Evolutionary conservation across 495 filamentous ascomycete genomes (phyloP).

Genomic region (Clavariopsis aquatica): DNA sequence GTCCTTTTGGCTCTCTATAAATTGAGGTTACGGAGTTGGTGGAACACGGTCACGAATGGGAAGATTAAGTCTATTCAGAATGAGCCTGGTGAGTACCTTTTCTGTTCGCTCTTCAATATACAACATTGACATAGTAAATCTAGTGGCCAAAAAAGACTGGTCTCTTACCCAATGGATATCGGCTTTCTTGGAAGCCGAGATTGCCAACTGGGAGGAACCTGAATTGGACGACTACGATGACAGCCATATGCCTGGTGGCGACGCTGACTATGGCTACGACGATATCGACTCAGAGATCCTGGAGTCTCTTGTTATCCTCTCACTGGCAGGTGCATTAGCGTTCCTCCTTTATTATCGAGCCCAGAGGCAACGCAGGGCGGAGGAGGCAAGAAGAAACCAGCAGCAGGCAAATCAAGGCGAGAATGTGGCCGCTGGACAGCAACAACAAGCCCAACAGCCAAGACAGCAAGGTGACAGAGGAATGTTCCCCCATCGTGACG

Average conservation of each 20-base stretch:
- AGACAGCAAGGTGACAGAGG: slow-evolving; percentile 54
- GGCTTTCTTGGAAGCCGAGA: slow-evolving; percentile 78
- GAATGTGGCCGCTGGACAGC: slow-evolving; percentile 27
- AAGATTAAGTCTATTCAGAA: slow-evolving; percentile 86
- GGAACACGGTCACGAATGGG: slow-evolving; percentile 90
- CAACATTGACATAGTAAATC: background rate
- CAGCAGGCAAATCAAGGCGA: slow-evolving; percentile 32
- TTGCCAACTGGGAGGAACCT: slow-evolving; percentile 56
- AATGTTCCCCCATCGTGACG: slow-evolving; percentile 69
- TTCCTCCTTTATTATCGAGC: slow-evolving; percentile 82
- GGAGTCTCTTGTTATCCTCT: slow-evolving; percentile 83
- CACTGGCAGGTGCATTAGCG: slow-evolving; percentile 69
- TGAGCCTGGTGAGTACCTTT: slow-evolving; percentile 67
- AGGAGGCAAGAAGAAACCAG: slow-evolving; percentile 50
- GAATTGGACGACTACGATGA: slow-evolving; percentile 55
- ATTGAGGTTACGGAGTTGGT: slow-evolving; percentile 78
- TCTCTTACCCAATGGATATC: slow-evolving; percentile 80
- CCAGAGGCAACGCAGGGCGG: slow-evolving; percentile 54
- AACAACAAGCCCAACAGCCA: slow-evolving; percentile 40
- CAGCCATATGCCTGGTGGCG: slow-evolving; percentile 50
- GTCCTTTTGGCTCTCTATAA: slow-evolving; percentile 87
- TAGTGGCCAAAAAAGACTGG: slow-evolving; percentile 67
- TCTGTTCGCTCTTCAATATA: slow-evolving; percentile 1
- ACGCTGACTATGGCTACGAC: slow-evolving; percentile 63
- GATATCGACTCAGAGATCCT: slow-evolving; percentile 74